Evolutionary conservation across 768 basidiomycete genomes (phyloP).

Genomic region (Pulveroboletus sp.): DNA sequence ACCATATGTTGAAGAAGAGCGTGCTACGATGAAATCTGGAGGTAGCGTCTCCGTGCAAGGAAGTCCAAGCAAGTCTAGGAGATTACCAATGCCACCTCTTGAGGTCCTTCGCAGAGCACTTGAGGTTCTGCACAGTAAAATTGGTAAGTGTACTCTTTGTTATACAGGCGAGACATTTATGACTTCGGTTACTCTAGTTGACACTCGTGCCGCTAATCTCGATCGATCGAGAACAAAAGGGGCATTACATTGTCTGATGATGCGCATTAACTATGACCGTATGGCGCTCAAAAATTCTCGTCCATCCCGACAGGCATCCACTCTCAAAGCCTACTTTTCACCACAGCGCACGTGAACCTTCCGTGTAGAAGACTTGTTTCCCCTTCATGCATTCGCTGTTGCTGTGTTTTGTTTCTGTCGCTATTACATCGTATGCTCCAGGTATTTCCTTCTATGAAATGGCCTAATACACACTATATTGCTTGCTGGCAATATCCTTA

Average conservation of each 20-base stretch:
- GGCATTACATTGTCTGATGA: slow-evolving; percentile 58
- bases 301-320: slow-evolving; percentile 19
- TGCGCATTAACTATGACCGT: slow-evolving; percentile 65
- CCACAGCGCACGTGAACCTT: slow-evolving; percentile 18
- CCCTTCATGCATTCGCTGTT: neutral
- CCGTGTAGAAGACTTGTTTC: neutral
- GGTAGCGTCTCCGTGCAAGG: slow-evolving; percentile 12
- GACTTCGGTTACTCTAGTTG: slow-evolving; percentile 40
- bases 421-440: neutral
- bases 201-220: slow-evolving; percentile 71
- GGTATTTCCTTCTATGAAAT: neutral
- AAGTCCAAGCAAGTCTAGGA: slow-evolving; percentile 29
- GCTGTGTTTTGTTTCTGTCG: neutral
- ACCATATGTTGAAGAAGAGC: slow-evolving; percentile 54
- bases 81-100: slow-evolving; percentile 39
- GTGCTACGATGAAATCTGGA: slow-evolving; percentile 7
- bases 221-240: slow-evolving; percentile 76
- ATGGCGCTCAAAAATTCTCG: slow-evolving; percentile 28
- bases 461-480: slow-evolving; percentile 1
- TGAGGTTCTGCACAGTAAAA: slow-evolving; percentile 55
- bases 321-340: slow-evolving; percentile 30
- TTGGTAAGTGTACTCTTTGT: slow-evolving; percentile 44
- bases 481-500: slow-evolving; percentile 9
- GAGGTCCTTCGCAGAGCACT: slow-evolving; percentile 48
- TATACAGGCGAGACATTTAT: neutral